Evolutionary conservation across 2,329 filamentous ascomycete genomes (phyloP).

Genomic region (Aschersonia sp.): DNA sequence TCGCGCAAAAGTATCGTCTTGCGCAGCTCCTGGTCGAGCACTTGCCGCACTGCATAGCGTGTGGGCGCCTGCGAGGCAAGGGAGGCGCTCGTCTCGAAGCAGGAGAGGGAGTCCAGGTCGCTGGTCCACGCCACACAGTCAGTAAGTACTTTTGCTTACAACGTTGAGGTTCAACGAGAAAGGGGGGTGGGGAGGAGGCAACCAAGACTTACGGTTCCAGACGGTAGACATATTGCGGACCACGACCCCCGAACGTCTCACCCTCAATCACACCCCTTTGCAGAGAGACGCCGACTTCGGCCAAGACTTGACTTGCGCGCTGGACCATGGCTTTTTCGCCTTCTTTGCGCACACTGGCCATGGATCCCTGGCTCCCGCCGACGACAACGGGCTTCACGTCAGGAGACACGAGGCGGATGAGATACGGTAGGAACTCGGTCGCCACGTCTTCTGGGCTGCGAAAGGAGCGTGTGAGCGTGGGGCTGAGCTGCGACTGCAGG

Average conservation of each 20-base stretch:
- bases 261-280: conserved; percentile 68
- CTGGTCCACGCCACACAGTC: conserved; percentile 14
- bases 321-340: conserved; percentile 68
- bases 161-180: no score
- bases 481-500: conserved; percentile 57
- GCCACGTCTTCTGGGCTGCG: conserved; percentile 65
- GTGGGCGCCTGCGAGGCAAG: conserved; percentile 53
- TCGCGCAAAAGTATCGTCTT: conserved; percentile 56
- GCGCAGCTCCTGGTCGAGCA: conserved; percentile 78
- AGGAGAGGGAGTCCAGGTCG: conserved; percentile 62
- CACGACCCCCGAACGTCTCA: conserved; percentile 42
- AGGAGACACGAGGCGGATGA: conserved; percentile 71
- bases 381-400: conserved; percentile 86
- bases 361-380: conserved; percentile 47
- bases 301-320: conserved; percentile 67
- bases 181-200: background rate
- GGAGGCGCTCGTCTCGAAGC: conserved; percentile 53
- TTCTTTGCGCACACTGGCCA: conserved; percentile 79
- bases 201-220: conserved; percentile 70
- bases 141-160: no score
- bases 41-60: conserved; percentile 85
- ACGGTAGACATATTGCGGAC: conserved; percentile 69
- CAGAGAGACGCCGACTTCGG: conserved; percentile 68
- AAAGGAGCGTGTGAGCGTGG: conserved; percentile 62
- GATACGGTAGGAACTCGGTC: conserved; percentile 71